Conservation (phyloP, 2,329 filamentous ascomycete genomes). For the Nothophoma quercina region DNA sequence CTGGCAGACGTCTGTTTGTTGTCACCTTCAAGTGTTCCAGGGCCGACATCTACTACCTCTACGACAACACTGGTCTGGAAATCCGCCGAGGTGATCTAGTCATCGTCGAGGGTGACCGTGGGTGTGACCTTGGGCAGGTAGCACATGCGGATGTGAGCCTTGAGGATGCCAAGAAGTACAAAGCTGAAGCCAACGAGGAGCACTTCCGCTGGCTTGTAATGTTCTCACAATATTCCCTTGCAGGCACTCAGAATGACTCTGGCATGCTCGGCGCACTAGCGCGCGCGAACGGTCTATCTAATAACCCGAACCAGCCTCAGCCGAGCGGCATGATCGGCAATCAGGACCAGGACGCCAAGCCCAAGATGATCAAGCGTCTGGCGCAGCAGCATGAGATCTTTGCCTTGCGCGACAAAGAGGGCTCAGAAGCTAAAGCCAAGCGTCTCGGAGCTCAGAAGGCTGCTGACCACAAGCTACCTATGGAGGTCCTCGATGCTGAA, state of each 20-base stretch:
- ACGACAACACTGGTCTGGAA: conserved; percentile 90
- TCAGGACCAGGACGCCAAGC: conserved; percentile 76
- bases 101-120: conserved; percentile 96
- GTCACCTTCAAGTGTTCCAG: conserved; percentile 96
- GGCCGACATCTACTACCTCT: conserved; percentile 95
- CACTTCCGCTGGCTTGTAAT: conserved; percentile 99
- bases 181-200: conserved; percentile 91
- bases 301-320: conserved; percentile 53
- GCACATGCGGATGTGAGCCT: conserved; percentile 87
- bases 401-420: conserved; percentile 91
- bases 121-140: conserved; percentile 93
- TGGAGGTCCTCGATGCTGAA: conserved; percentile 98
- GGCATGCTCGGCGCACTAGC: conserved; percentile 55
- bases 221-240: conserved; percentile 74
- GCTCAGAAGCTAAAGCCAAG: conserved; percentile 96
- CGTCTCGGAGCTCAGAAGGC: conserved; percentile 97
- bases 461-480: conserved; percentile 89
- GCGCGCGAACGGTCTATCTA: conserved; percentile 43
- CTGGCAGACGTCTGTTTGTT: conserved; percentile 69
- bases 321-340: conserved; percentile 60
- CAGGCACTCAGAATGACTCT: conserved; percentile 54
- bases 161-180: conserved; percentile 85
- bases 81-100: conserved; percentile 93
- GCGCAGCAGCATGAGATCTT: conserved; percentile 92
- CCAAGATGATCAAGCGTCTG: conserved; percentile 95